phyloP scores from a whole-genome alignment of 257 asterid genomes.

The Ophiorrhiza pumila region DNA sequence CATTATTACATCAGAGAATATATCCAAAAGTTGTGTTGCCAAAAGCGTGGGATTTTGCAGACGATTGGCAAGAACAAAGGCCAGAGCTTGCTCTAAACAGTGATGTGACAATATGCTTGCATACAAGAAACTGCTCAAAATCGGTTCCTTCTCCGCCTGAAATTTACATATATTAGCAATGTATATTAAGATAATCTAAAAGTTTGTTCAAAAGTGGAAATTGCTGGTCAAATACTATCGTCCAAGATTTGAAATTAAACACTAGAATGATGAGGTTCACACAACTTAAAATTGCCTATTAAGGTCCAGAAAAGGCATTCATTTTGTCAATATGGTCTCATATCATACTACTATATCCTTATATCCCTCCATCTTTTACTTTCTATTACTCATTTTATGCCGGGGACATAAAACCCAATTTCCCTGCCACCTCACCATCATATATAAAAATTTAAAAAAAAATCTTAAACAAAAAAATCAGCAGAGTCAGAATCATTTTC shows the following conservation, averaged over 20 bases:
- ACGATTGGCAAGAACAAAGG: constrained; percentile 47
- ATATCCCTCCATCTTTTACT: background rate
- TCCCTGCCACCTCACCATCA: background rate
- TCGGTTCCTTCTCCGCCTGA: constrained; percentile 52
- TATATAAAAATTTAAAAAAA: background rate
- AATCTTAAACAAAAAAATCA: background rate
- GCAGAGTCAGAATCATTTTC: background rate
- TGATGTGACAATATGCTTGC: constrained; percentile 42
- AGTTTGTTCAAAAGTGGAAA: background rate
- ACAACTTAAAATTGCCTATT: background rate
- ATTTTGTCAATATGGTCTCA: too few species aligned
- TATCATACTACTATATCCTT: background rate
- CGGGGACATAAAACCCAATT: background rate
- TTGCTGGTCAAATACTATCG: background rate
- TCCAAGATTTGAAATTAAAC: background rate
- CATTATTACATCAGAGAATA: constrained; percentile 40
- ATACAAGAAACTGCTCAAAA: constrained; percentile 43
- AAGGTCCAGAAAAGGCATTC: background rate
- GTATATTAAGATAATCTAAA: background rate
- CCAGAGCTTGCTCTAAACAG: constrained; percentile 41
- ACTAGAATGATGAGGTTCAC: background rate
- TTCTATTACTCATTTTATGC: background rate
- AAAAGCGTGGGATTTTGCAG: constrained; percentile 44
- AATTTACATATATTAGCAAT: constrained; percentile 8
- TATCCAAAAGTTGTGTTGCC: constrained; percentile 43